Evolutionary conservation across 2,329 filamentous ascomycete genomes (phyloP).

Genomic region (Geosmithia flava): DNA sequence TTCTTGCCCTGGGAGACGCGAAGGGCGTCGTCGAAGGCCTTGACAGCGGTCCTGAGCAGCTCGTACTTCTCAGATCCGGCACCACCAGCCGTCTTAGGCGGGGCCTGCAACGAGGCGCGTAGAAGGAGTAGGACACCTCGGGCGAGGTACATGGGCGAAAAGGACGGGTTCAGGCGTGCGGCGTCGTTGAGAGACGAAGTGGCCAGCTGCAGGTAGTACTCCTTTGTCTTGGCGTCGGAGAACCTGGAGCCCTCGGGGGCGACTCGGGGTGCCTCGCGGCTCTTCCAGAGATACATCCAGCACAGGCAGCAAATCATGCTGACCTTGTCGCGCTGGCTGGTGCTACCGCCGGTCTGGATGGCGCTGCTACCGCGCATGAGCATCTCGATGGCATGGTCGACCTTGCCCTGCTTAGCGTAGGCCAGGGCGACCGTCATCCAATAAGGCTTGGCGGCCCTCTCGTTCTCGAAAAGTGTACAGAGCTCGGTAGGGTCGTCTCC

Average conservation of each 20-base stretch:
- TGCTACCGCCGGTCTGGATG: conserved; percentile 51
- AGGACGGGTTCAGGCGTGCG: conserved; percentile 84
- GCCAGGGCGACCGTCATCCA: conserved; percentile 98
- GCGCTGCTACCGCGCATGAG: conserved; percentile 62
- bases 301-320: conserved; percentile 75
- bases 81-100: conserved; percentile 51
- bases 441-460: conserved; percentile 78
- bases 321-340: conserved; percentile 69
- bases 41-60: conserved; percentile 71
- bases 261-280: conserved; percentile 60
- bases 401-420: conserved; percentile 90
- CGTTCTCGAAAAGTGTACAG: conserved; percentile 89
- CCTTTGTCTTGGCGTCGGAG: conserved; percentile 77
- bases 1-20: conserved; percentile 77
- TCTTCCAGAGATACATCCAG: conserved; percentile 87
- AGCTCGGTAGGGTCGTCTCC: conserved; percentile 91
- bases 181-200: conserved; percentile 89
- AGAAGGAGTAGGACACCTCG: conserved; percentile 82
- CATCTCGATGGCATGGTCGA: conserved; percentile 71
- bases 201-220: conserved; percentile 82
- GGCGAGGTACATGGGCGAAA: conserved; percentile 81
- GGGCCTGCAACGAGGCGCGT: conserved; percentile 71
- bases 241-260: conserved; percentile 48
- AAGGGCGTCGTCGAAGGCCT: conserved; percentile 90
- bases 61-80: conserved; percentile 66